Percentiles rank a stretch among this genome's conserved stretches.
Evolutionary conservation across 805 yeast species (phyloP).

Genomic region (Helenozyma baotianmanensis): DNA sequence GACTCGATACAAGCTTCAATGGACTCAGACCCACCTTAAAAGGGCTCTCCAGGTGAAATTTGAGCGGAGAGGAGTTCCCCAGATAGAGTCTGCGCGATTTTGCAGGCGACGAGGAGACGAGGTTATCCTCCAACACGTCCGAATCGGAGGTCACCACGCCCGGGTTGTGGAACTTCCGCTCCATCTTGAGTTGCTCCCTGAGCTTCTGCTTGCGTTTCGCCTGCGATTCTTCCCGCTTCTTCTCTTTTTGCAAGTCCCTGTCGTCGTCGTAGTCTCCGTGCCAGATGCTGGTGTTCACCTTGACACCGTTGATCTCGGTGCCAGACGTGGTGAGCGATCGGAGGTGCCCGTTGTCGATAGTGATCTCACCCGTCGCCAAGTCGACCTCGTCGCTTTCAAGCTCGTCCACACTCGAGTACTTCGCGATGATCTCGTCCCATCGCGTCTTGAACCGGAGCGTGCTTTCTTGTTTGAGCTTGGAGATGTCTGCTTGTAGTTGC

Average conservation of each 20-base stretch:
- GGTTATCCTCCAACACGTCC: constrained; percentile 16
- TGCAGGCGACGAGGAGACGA: constrained; percentile 28
- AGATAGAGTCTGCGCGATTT: constrained; percentile 19
- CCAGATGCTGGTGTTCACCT: constrained; percentile 33
- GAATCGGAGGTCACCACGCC: constrained; percentile 6
- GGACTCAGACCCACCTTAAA: neutral
- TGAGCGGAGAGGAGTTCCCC: no score
- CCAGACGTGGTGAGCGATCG: constrained; percentile 32
- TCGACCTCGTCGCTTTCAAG: constrained; percentile 65
- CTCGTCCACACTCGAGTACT: constrained; percentile 45
- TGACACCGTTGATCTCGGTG: constrained; percentile 6
- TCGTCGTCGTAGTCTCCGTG: constrained; percentile 28
- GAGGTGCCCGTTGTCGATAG: constrained; percentile 68
- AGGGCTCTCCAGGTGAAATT: no score
- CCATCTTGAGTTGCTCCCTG: constrained; percentile 7
- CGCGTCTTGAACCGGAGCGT: constrained; percentile 14
- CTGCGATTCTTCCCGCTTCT: constrained; percentile 8
- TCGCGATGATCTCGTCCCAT: constrained; percentile 53
- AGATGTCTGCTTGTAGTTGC: constrained; percentile 16
- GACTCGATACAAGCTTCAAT: neutral
- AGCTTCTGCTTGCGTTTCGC: constrained; percentile 15
- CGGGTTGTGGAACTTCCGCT: constrained; percentile 12
- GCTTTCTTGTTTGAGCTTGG: constrained; percentile 25
- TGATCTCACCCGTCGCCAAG: constrained; percentile 55
- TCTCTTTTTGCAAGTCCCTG: constrained; percentile 11